phyloP scores from a whole-genome alignment of 179 eudicot species.

The Gypsophila paniculata region DNA sequence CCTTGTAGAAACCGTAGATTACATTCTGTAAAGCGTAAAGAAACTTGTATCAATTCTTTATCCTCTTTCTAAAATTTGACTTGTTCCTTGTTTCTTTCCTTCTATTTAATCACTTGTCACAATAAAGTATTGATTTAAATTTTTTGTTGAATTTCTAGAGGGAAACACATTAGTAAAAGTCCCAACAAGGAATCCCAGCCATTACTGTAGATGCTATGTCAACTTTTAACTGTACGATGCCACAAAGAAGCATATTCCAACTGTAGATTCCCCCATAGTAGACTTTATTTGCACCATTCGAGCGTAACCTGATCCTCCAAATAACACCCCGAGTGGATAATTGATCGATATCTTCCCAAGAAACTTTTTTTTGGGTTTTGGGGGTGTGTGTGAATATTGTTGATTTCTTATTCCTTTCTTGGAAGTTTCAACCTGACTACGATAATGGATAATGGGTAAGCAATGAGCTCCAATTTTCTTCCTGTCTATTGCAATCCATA shows the following conservation, averaged over 20 bases:
- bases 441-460: background rate
- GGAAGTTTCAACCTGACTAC: background rate
- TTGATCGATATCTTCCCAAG: background rate
- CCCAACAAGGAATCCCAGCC: background rate
- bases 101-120: background rate
- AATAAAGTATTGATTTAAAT: background rate
- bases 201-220: background rate
- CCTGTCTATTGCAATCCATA: background rate
- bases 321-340: background rate
- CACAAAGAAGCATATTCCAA: background rate
- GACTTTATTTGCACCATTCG: background rate
- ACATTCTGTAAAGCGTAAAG: background rate
- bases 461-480: constrained; percentile 1
- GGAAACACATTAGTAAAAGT: background rate
- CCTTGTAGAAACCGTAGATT: background rate
- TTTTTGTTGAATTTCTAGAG: background rate
- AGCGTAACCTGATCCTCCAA: background rate
- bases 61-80: background rate
- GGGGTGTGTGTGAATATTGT: too few species aligned
- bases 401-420: background rate
- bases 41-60: background rate
- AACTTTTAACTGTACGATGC: background rate
- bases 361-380: too few species aligned
- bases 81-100: background rate
- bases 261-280: background rate